Base-by-base conservation (phyloP, 129 eudicot species). In the Flaveria linearis region DNA sequence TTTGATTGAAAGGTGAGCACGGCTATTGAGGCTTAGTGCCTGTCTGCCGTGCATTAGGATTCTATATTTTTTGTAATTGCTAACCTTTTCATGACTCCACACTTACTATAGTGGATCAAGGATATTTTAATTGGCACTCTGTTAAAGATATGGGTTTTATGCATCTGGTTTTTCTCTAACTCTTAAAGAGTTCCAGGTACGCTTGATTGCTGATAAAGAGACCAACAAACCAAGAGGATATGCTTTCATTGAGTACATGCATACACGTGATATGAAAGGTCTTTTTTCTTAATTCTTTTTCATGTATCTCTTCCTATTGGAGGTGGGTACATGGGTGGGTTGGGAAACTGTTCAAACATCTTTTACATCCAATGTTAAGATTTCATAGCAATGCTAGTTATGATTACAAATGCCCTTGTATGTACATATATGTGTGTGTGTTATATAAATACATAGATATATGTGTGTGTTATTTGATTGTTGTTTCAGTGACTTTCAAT, bases 241-340 rank as follows among this genome's bases (percentile, higher is more conserved):
- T 83, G 99, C 97, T 46, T 94, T 94, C 78, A 94, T 94, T 26
- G 99, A 94, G 75, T 91, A 85, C 76, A 82, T 92, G 82, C 99
- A 94, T 76, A 94, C 96, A 39, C 92, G 97, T n/a, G 99, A 94
- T 78, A 94, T 94, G 99, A 94, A 94, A 91, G 92, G 99, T 94
- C 22, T 68, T 63, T 13, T 69, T 68, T 17, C 13, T 2, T 57
- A 9, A 10, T 12, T 76, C 17, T 9, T 71, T 28, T 45, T 9
- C 26, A 43, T 41, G 45, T n/a, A 61, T 62, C 55, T 23, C 22
- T 42, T 43, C 33, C 23, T 30, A 30, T 15, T 64, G 8, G 67
- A 60, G 41, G 67, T 25, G 17, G 42, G 42, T 25, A 60, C 10
- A 60, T 60, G 41, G 67, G 39, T 26, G 39, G 39, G 67, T 14